Conservation (phyloP, 352 stramenopile species). For the Globisporangium takayamanum region DNA sequence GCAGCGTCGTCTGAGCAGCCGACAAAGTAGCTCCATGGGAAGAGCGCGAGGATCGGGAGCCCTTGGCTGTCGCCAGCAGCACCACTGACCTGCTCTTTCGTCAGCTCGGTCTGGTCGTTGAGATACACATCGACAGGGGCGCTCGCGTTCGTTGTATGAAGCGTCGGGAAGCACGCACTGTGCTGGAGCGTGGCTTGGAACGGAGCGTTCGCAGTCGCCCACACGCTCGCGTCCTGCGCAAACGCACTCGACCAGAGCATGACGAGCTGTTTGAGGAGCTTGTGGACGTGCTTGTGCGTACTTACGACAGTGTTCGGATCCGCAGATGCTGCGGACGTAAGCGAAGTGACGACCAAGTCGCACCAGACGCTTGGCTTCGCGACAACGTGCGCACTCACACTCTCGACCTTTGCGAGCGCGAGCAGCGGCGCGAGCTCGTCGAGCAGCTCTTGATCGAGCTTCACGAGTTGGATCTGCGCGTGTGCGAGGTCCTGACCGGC, state of each 20-base stretch:
- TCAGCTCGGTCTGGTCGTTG: slow-evolving; percentile 58
- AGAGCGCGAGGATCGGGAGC: slow-evolving; percentile 50
- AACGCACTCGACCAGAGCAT: slow-evolving; percentile 13
- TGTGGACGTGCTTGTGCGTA: slow-evolving; percentile 15
- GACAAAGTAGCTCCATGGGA: slow-evolving; percentile 42
- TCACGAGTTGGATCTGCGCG: slow-evolving; percentile 21
- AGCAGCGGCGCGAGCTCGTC: slow-evolving; percentile 28
- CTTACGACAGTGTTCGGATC: not conserved
- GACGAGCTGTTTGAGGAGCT: slow-evolving; percentile 12
- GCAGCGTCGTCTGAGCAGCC: slow-evolving; percentile 12
- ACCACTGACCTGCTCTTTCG: slow-evolving; percentile 19
- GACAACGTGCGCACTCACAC: slow-evolving; percentile 20
- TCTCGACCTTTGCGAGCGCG: slow-evolving; percentile 25
- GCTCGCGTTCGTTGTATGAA: slow-evolving; percentile 1
- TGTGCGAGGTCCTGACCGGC: not conserved
- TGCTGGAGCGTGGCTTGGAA: slow-evolving; percentile 26
- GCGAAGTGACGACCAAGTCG: slow-evolving; percentile 11
- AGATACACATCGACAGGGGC: slow-evolving; percentile 37
- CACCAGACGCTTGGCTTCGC: slow-evolving; percentile 27
- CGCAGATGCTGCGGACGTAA: slow-evolving; percentile 5
- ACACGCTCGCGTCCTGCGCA: slow-evolving; percentile 2
- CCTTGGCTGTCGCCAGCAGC: not conserved
- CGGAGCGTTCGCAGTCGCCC: slow-evolving; percentile 8
- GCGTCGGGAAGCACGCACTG: slow-evolving; percentile 23
- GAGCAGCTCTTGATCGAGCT: slow-evolving; percentile 18